Conservation (phyloP, 768 basidiomycete species). For the Hebeloma cylindrosporum region DNA sequence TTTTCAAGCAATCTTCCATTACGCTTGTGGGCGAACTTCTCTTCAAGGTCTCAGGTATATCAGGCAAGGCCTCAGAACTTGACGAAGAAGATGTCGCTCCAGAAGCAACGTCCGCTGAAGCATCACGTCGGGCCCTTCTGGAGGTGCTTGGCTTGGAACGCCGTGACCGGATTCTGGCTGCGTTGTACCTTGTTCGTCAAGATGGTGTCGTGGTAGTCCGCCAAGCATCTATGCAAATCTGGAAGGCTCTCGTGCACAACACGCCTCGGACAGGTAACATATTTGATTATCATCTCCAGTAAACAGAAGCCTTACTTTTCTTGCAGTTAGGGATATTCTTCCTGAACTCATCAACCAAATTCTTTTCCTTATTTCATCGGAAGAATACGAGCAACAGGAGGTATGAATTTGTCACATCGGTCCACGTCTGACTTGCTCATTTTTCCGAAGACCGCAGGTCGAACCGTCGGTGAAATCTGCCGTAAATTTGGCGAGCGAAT, state of each 20-base stretch:
- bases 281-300: neutral
- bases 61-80: constrained; percentile 76
- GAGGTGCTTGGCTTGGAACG: constrained; percentile 88
- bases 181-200: constrained; percentile 90
- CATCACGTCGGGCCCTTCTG: constrained; percentile 80
- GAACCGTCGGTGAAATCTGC: constrained; percentile 86
- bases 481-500: constrained; percentile 95
- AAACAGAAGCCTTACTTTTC: constrained; percentile 4
- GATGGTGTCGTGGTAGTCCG: constrained; percentile 89
- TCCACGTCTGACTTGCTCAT: constrained; percentile 2
- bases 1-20: constrained; percentile 83
- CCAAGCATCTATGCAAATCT: constrained; percentile 90
- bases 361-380: constrained; percentile 72
- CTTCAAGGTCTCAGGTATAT: constrained; percentile 96
- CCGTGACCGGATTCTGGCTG: constrained; percentile 87
- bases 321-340: constrained; percentile 82
- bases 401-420: constrained; percentile 37
- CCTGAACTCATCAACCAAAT: constrained; percentile 81
- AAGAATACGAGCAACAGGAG: constrained; percentile 88
- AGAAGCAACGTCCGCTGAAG: constrained; percentile 68
- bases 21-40: constrained; percentile 93
- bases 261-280: constrained; percentile 81
- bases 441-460: constrained; percentile 73
- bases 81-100: constrained; percentile 72
- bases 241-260: constrained; percentile 97